Conservation (phyloP, 2,329 filamentous ascomycete genomes). For the Hypomyces perniciosus region DNA sequence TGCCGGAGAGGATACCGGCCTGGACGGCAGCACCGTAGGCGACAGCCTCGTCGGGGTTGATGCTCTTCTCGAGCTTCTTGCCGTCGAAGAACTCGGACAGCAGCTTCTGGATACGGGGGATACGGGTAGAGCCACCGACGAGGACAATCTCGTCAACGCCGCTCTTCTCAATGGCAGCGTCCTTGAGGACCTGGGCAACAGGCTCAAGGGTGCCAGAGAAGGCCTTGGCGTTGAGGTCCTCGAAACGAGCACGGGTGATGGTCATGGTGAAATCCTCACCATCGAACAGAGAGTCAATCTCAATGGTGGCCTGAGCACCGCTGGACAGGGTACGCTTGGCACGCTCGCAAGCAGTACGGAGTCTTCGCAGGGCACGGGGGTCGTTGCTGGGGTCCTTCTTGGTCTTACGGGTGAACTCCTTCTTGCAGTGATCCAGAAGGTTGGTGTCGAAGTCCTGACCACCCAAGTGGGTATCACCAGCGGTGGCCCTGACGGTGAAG, state of each 20-base stretch:
- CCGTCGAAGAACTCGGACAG: constrained; percentile 98
- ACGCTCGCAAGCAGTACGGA: constrained; percentile 97
- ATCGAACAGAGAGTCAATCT: constrained; percentile 98
- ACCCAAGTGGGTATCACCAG: constrained; percentile 95
- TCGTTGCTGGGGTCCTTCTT: constrained; percentile 80
- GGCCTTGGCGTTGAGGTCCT: constrained; percentile 94
- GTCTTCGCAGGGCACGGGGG: constrained; percentile 86
- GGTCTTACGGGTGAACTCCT: constrained; percentile 71
- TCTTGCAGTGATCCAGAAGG: constrained; percentile 93
- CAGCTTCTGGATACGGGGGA: constrained; percentile 97
- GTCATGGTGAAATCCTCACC: constrained; percentile 96
- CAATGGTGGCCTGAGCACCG: constrained; percentile 93
- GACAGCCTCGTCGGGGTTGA: constrained; percentile 99
- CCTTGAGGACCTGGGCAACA: constrained; percentile 94
- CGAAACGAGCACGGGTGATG: constrained; percentile 98
- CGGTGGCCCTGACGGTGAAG: constrained; percentile 97
- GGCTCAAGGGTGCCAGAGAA: constrained; percentile 92
- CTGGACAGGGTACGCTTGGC: constrained; percentile 98
- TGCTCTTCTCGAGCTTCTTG: constrained; percentile 99
- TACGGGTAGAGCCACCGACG: constrained; percentile 98
- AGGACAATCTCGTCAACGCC: constrained; percentile 97
- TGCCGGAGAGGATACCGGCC: constrained; percentile 96
- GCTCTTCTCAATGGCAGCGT: constrained; percentile 79
- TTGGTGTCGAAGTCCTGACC: constrained; percentile 96
- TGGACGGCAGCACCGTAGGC: constrained; percentile 98